Evolutionary conservation across 306 rosid genomes (phyloP).

Genomic region (cucumber (Cucumis sativus)): DNA sequence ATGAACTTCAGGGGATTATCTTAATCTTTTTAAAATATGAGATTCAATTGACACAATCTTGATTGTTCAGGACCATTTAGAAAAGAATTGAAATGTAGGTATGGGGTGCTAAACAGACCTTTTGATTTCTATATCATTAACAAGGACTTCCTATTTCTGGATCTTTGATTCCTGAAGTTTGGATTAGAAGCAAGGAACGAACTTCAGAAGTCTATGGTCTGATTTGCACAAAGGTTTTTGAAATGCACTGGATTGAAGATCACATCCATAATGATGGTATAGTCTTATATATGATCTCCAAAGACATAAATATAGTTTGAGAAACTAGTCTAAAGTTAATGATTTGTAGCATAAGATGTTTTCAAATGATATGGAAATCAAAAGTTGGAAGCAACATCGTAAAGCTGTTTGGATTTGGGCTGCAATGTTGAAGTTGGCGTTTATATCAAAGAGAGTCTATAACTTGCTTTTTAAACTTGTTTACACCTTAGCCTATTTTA

Average conservation of each 20-base stretch:
- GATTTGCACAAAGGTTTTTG: not conserved
- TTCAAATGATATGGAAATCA: not conserved
- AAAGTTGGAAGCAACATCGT: not conserved
- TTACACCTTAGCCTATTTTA: not conserved
- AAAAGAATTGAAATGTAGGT: not conserved
- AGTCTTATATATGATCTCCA: not conserved
- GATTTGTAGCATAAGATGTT: not conserved
- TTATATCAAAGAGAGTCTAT: not conserved
- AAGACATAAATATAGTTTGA: not conserved
- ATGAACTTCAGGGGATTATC: not conserved
- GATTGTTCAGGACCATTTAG: not conserved
- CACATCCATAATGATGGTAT: not conserved
- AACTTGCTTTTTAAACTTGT: not conserved
- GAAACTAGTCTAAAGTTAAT: not conserved
- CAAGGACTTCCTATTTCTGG: not conserved
- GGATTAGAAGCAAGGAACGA: not conserved
- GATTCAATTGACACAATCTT: not conserved
- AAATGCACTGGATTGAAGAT: not conserved
- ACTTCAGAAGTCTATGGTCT: not conserved
- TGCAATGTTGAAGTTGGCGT: not conserved
- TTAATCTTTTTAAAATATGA: not conserved
- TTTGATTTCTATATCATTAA: not conserved
- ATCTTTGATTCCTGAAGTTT: not conserved
- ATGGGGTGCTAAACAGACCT: not conserved
- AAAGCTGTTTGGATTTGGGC: not conserved